Conservation (phyloP, 768 basidiomycete species). For the Gymnopilus dilepis region DNA sequence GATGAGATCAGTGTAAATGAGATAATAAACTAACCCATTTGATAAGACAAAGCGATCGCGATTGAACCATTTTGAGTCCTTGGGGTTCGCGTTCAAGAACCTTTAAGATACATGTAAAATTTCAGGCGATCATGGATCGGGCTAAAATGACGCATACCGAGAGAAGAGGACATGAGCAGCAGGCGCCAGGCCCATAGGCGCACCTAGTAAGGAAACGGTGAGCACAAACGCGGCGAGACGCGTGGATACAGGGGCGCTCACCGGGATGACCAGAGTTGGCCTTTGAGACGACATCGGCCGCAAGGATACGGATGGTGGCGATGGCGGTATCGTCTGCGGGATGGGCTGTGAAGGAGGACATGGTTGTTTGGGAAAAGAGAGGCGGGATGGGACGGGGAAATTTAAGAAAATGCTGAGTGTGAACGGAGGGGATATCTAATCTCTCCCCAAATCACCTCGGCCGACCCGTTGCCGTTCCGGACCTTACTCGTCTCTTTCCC, state of each 20-base stretch:
- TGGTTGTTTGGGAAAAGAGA: slow-evolving; percentile 35
- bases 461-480: slow-evolving; percentile 17
- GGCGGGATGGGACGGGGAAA: slow-evolving; percentile 21
- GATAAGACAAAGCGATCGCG: slow-evolving; percentile 97
- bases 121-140: slow-evolving; percentile 8
- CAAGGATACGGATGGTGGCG: slow-evolving; percentile 77
- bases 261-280: slow-evolving; percentile 96
- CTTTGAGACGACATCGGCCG: slow-evolving; percentile 79
- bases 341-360: slow-evolving; percentile 46
- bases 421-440: slow-evolving; percentile 27
- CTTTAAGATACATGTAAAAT: slow-evolving; percentile 39
- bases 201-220: slow-evolving; percentile 55
- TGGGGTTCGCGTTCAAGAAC: slow-evolving; percentile 88
- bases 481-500: slow-evolving; percentile 10
- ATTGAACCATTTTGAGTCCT: slow-evolving; percentile 92
- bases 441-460: slow-evolving; percentile 23
- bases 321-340: slow-evolving; percentile 62
- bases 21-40: slow-evolving; percentile 72
- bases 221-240: slow-evolving; percentile 17
- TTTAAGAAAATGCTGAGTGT: slow-evolving; percentile 14
- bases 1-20: slow-evolving; percentile 9
- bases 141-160: slow-evolving; percentile 47
- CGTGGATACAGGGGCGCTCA: slow-evolving; percentile 32
- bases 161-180: slow-evolving; percentile 82
- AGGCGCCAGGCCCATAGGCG: slow-evolving; percentile 94